A percentile compares a stretch with the other conserved stretches of the same genome.
Conservation (phyloP, 2,329 filamentous ascomycete genomes). For the Lachnellula occidentalis region DNA sequence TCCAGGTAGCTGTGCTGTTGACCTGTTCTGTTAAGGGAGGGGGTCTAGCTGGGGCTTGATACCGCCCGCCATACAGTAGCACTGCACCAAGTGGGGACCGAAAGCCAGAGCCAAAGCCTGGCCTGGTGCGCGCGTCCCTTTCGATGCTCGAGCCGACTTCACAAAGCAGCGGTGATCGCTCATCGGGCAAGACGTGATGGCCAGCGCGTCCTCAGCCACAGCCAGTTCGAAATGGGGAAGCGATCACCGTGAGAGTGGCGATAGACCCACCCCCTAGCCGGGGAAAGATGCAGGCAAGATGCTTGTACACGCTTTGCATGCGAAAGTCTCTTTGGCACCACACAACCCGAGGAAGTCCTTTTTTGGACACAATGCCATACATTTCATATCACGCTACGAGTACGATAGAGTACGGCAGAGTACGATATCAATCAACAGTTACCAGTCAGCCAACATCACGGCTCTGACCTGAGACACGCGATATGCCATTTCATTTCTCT, state of each 20-base stretch:
- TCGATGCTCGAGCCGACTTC: background rate
- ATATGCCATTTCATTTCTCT: background rate
- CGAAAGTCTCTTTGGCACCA: background rate
- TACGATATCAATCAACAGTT: background rate
- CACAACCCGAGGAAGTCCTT: background rate
- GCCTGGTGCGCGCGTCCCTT: background rate
- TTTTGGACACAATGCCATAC: background rate
- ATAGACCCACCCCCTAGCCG: background rate
- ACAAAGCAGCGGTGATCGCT: conserved; percentile 7
- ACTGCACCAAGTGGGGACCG: background rate
- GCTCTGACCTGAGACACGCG: conserved; percentile 8
- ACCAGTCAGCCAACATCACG: background rate
- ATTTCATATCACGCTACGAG: background rate
- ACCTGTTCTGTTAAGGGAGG: background rate
- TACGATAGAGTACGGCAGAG: too few relatives aligned
- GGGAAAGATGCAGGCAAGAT: background rate
- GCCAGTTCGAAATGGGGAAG: conserved; percentile 4
- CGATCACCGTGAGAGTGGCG: conserved; percentile 9
- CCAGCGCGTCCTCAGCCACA: conserved; percentile 11
- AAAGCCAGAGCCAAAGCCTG: background rate
- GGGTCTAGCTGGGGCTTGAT: background rate
- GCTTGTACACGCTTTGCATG: background rate
- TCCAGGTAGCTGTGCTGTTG: too few relatives aligned
- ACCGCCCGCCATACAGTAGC: too few relatives aligned
- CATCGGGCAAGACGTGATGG: background rate